A percentile compares a stretch with the other conserved stretches of the same genome.
Conservation (phyloP, 2,329 filamentous ascomycete genomes). For the Gyromitra esculenta region DNA sequence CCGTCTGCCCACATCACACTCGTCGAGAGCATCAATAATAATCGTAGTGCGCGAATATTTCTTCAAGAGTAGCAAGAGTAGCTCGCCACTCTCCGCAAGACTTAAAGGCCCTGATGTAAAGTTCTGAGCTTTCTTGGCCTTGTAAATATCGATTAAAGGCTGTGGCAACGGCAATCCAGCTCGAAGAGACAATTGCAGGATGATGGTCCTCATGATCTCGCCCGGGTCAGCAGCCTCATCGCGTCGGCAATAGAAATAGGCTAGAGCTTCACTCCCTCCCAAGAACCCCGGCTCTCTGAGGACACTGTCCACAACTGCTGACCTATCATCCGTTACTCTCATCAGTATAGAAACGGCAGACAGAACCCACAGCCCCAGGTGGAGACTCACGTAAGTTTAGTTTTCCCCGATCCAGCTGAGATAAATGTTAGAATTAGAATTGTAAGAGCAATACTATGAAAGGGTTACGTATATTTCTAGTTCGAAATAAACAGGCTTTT, state of each 20-base stretch:
- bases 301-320: conserved; percentile 39
- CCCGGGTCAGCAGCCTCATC: conserved; percentile 26
- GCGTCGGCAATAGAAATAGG: conserved; percentile 51
- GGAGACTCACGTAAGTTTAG: conserved; percentile 42
- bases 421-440: background rate
- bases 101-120: conserved; percentile 8
- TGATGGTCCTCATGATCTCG: conserved; percentile 31
- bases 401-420: conserved; percentile 51
- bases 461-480: background rate
- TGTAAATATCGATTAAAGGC: conserved; percentile 1
- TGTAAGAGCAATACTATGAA: background rate
- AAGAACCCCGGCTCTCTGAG: background rate
- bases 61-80: conserved; percentile 36
- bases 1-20: conserved; percentile 28
- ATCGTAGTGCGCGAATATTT: conserved; percentile 46
- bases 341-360: background rate
- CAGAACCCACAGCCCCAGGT: background rate
- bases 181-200: conserved; percentile 37
- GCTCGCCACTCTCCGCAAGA: conserved; percentile 27
- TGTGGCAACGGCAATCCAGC: background rate
- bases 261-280: conserved; percentile 25
- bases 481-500: background rate
- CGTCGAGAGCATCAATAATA: conserved; percentile 51
- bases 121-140: background rate
- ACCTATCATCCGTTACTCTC: conserved; percentile 17